Evolutionary conservation across 2,329 filamentous ascomycete genomes (phyloP), one percentile per base, ranked within the genome.

Genomic region (Talaromyces sp.): DNA sequence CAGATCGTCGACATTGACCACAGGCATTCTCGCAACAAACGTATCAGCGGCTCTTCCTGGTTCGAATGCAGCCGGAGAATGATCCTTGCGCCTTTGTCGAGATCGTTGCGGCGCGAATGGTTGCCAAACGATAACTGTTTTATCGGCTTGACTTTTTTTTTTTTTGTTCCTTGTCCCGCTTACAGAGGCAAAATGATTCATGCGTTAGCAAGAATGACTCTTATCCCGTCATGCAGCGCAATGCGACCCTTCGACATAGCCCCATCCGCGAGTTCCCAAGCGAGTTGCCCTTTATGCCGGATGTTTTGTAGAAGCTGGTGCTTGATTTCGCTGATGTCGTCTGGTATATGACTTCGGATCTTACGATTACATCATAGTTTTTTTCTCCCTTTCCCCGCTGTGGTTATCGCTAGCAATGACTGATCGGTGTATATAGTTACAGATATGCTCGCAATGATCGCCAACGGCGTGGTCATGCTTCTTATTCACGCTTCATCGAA

Each of bases 1-100:
- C 71, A 99, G 85, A 81, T 95, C 92, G 67, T 97, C 91, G 65
- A 92, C 87, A 65, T 86, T 89, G 67, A 99, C 91, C 66, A 97
- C 88, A 65, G 94, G 93, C 94, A 99, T 99, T 62, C 70, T 83
- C 48, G 24, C 29, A 26, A 14, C 26, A 14, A 24, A 46, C 2
- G 43, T 6, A 3, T 41, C 27, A 38, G 9, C 41, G 32, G 41
- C 48, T 53, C 46, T 43, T 35, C 32, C 55, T 41, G 38, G 27
- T 31, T 52, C 12, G 48, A 29, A 52, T 29, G 48, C 48, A 52
- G 48, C 48, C 14, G 27, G 11, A 29, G 27, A 52, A 52, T 29
- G 26, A 19, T 52, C 24, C 48, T 21, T 52, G 27, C 48, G 27
- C 12, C 27, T 27, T 52, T 52, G 24, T 52, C 48, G 12, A 52